A percentile compares a stretch with the other conserved stretches of the same genome.
phyloP scores from a whole-genome alignment of 2,329 filamentous ascomycete genomes.

The Hirsutella thompsonii region DNA sequence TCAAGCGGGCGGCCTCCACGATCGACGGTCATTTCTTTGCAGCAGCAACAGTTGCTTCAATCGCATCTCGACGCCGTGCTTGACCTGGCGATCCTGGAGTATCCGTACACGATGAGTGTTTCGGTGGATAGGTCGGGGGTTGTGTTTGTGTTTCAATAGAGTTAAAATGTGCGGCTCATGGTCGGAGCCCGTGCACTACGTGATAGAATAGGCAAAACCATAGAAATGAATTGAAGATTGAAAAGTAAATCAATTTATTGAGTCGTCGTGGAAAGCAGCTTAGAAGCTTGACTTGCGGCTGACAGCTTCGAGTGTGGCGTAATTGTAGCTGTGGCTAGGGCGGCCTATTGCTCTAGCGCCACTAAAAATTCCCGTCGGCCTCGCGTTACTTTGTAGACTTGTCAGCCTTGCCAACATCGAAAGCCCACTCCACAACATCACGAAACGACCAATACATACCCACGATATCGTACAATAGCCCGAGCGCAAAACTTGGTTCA shows the following conservation, averaged over 20 bases:
- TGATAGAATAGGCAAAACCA: no score
- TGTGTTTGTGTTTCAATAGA: slow-evolving; percentile 64
- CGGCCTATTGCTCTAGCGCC: background rate
- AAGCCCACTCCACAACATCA: background rate
- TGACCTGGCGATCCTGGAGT: slow-evolving; percentile 79
- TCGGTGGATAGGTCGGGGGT: slow-evolving; percentile 82
- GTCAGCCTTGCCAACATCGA: slow-evolving; percentile 16
- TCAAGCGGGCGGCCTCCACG: slow-evolving; percentile 41
- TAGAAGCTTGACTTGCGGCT: background rate
- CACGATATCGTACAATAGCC: background rate
- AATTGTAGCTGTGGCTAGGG: background rate
- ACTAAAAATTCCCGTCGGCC: slow-evolving; percentile 19
- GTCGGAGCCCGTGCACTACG: no score
- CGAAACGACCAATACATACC: background rate
- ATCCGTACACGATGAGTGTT: slow-evolving; percentile 84
- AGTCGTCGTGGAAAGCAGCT: no score
- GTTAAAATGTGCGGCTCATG: background rate
- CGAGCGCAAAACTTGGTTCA: background rate
- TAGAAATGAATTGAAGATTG: no score
- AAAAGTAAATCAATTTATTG: no score
- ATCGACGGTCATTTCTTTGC: slow-evolving; percentile 72
- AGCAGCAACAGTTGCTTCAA: slow-evolving; percentile 76
- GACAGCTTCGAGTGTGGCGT: background rate
- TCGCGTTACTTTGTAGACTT: slow-evolving; percentile 6
- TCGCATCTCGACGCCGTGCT: slow-evolving; percentile 80